Evolutionary conservation across 805 yeast species (phyloP), one percentile per base, ranked within the genome.

Genomic region (Metschnikowia shivogae): DNA sequence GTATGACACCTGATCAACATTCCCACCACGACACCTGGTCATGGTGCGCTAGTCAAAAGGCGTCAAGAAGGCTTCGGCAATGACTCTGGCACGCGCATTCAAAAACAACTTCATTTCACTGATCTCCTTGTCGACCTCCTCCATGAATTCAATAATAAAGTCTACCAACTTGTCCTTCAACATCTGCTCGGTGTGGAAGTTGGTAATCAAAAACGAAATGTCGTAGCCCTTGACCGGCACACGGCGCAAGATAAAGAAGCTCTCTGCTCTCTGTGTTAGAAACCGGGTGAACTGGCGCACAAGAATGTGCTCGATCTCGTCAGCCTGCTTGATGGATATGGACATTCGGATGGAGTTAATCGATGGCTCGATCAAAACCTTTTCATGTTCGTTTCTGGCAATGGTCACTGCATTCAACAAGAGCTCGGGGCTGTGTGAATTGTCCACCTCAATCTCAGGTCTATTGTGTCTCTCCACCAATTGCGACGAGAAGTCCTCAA

Each of bases 61-160:
- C 35, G 90, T 86, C 56, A 92, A 75, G 65, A 89, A 92, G 6
- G 96, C 92, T 67, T 93, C 99, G 24, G 99, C 99, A 39, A 89
- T 95, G 50, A 89, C 92, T 73, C 99, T 85, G 11, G 99, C 99
- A 62, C 99, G 81, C 11, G 99, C 97, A 62, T 93, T 93, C 64
- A 93, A 78, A 65, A 92, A 93, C 65, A 93, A 77, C 69, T 93
- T 93, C 95, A 93, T 93, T 65, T 93, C 99, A 67, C 97, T 88
- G 61, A 93, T 93, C 67, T 93, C 99, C 72, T 89, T 92, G 67
- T 93, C 99, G 14, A 93, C 99, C 61, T 90, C 99, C 67, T 93
- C 98, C 98, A 93, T 90, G 65, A 93, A 93, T 70, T 93, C 98
- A 56, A 93, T 89, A 56, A 93, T 90, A 65, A 93, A 93, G 66